Evolutionary conservation across 176 grass and related monocot species (phyloP).

Genomic region (Secale cereale): DNA sequence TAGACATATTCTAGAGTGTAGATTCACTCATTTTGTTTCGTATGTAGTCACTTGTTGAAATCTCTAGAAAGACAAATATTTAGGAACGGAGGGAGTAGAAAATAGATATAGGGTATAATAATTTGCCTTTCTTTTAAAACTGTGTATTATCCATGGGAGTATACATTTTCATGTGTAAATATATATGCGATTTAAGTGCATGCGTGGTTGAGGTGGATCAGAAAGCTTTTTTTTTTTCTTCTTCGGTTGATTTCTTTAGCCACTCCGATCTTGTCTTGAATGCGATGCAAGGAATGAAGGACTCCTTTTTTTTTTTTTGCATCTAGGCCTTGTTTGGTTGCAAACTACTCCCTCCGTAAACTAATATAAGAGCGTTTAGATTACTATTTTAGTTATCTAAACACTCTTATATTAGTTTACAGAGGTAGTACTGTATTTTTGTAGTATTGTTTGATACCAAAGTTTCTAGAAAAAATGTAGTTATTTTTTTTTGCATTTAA

Average conservation of each 20-base stretch:
- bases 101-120: constrained; percentile 3
- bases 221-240: background rate
- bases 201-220: background rate
- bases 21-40: no score
- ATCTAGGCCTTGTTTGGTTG: background rate
- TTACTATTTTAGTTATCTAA: no score
- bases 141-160: constrained; percentile 22
- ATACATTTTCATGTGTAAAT: constrained; percentile 35
- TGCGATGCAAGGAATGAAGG: background rate
- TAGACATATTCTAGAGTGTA: no score
- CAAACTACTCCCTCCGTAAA: no score
- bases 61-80: no score
- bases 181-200: background rate
- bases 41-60: no score
- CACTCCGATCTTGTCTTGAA: background rate
- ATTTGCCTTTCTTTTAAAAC: constrained; percentile 14
- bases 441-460: no score
- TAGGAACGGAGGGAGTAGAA: no score
- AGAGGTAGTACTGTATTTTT: no score
- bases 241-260: background rate
- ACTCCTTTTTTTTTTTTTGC: background rate
- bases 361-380: no score
- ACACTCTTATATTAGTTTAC: no score
- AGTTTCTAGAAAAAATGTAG: no score
- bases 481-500: background rate